These are phyloP conservation scores for Penicillium sp. DNA, from an alignment of 2,329 filamentous ascomycete genomes.

Conservation along the genomic window DNA sequence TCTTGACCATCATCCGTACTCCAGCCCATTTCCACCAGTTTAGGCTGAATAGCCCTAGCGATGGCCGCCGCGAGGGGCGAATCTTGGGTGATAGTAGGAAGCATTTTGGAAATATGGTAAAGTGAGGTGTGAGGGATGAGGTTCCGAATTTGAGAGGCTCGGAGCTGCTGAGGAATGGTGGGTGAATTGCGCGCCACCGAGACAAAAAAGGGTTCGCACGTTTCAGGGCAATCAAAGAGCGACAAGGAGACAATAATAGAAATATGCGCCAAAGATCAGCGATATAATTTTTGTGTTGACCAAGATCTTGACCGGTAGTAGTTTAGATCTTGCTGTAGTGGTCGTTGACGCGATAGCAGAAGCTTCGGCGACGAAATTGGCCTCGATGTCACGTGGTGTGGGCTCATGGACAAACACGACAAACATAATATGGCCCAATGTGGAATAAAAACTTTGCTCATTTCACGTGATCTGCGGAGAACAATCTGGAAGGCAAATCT, in stretches of 20 bases:
- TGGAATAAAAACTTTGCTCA: background rate
- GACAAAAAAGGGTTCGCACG: background rate
- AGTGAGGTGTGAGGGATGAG: constrained; percentile 1
- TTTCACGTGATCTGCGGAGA: background rate
- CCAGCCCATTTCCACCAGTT: constrained; percentile 92
- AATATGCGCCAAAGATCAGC: background rate
- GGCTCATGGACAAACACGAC: background rate
- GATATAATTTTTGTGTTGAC: background rate
- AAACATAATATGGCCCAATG: background rate
- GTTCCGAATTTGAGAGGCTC: background rate
- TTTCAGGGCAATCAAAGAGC: background rate
- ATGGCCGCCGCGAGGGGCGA: constrained; percentile 84
- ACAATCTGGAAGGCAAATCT: background rate
- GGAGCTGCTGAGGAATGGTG: background rate
- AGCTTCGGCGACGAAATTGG: constrained; percentile 2
- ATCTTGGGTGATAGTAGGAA: constrained; percentile 67
- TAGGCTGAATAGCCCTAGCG: constrained; percentile 79
- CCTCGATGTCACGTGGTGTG: background rate
- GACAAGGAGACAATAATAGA: background rate
- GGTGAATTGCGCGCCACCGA: constrained; percentile 1
- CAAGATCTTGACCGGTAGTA: background rate
- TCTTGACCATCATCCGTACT: constrained; percentile 77
- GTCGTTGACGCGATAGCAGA: background rate
- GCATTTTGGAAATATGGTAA: constrained; percentile 11
- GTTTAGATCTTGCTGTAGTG: background rate